Evolutionary conservation across 192 early-diverging fungal species (phyloP), one percentile per base, ranked within the genome.

Genomic region (Geranomyces michiganensis): DNA sequence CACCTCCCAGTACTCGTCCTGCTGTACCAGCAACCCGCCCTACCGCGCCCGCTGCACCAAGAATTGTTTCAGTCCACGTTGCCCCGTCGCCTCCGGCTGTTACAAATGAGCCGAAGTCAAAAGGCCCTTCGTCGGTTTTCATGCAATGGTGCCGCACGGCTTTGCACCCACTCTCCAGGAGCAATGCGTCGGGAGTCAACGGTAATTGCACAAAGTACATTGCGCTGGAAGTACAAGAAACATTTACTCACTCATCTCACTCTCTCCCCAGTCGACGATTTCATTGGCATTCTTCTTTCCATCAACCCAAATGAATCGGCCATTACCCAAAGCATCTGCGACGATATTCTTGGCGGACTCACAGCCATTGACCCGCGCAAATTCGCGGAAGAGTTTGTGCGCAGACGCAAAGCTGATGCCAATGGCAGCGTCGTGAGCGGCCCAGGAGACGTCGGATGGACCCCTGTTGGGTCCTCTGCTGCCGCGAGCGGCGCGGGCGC

Each of bases 301-400:
- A 68, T 86, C 56, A 36, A 71, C 43, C 31, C 65, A 2, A 71
- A 62, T 67, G 85, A 87, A 41, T 24, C 79, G 8, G 67, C 68
- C 22, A 85, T 82, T 3, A 70, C 80, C 9, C 71, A 61, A 41
- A 63, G 58, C 32, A 77, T 87, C 47, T 87, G 85, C 71, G 79
- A 84, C 65, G 83, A 87, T 62, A 81, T 82, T 22, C 61, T 87
- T 6, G 82, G 81, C 22, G 81, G 81, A 30, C 65, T 79, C 26
- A 85, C 85, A 13, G 79, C 85, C n/a, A 85, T 87, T 62, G 85
- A 87, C 67, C 78, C 83, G 21, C 72, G 78, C 26, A 85, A 83
- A 71, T 87, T 87, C 72, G 81, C 81, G 17, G 79, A 82, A 13
- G 85, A 84, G 65, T 87, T 85, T 48, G 68, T 77, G 24, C 64